These are phyloP conservation scores for Posidonia oceanica DNA, from an alignment of 116 monocot species.

Conservation along the genomic window DNA sequence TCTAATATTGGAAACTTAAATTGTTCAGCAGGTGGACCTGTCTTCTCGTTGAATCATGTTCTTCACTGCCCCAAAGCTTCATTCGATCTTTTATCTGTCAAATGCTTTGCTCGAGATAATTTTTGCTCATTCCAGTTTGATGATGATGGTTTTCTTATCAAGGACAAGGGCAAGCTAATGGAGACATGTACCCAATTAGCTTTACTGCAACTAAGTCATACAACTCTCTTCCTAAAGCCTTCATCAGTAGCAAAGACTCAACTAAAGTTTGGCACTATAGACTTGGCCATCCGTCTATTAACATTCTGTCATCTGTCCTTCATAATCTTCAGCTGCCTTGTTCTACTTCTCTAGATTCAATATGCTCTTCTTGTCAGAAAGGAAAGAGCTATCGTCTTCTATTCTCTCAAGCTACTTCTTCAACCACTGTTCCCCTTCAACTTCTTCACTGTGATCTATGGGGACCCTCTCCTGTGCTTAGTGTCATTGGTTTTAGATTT, in stretches of 20 bases:
- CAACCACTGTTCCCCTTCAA: not conserved
- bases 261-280: not conserved
- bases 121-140: not conserved
- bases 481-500: no score
- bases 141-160: not conserved
- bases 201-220: not conserved
- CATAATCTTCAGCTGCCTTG: no score
- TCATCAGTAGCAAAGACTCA: not conserved
- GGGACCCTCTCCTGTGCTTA: no score
- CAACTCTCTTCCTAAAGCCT: not conserved
- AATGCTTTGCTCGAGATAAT: not conserved
- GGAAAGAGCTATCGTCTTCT: no score
- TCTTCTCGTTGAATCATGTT: not conserved
- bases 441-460: not conserved
- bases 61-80: not conserved
- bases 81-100: not conserved
- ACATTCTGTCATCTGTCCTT: no score
- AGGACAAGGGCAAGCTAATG: no score
- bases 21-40: no score
- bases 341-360: no score
- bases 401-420: not conserved
- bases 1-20: no score
- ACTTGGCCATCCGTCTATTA: no score
- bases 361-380: no score
- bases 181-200: no score